A percentile compares a stretch with the other conserved stretches of the same genome.
Evolutionary conservation across 2,329 filamentous ascomycete genomes (phyloP).

Genomic region (Parasarocladium wereldwijsianum): DNA sequence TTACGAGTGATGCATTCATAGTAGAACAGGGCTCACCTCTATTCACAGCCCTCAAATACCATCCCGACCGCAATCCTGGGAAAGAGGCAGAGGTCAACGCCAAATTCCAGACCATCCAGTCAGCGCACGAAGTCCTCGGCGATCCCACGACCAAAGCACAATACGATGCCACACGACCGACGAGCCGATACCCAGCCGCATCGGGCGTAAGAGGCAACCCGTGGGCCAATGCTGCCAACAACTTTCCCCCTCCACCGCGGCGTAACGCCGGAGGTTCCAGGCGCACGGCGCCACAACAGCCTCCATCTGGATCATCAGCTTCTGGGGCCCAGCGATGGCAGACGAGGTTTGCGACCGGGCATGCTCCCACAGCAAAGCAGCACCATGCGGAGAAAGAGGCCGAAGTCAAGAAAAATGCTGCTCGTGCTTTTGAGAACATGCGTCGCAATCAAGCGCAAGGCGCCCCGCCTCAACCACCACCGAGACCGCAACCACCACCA

Average conservation of each 20-base stretch:
- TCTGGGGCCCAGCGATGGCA: slow-evolving; percentile 31
- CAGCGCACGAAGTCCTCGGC: slow-evolving; percentile 61
- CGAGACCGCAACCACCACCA: slow-evolving; percentile 16
- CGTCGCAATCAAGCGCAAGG: slow-evolving; percentile 19
- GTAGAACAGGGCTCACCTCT: background rate
- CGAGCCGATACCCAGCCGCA: slow-evolving; percentile 26
- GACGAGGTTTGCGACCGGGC: slow-evolving; percentile 23
- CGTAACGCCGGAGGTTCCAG: slow-evolving; percentile 14
- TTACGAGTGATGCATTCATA: background rate
- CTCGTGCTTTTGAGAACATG: slow-evolving; percentile 28
- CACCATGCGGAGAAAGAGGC: slow-evolving; percentile 15
- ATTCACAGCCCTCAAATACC: slow-evolving; percentile 58
- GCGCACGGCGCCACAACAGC: slow-evolving; percentile 6
- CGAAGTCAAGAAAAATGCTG: slow-evolving; percentile 25
- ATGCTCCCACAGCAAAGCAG: slow-evolving; percentile 28
- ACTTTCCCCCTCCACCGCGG: slow-evolving; percentile 36
- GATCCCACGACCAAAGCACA: slow-evolving; percentile 34
- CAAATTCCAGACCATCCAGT: slow-evolving; percentile 76
- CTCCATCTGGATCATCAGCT: slow-evolving; percentile 10
- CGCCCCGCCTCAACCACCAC: slow-evolving; percentile 12
- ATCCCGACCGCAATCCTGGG: slow-evolving; percentile 80
- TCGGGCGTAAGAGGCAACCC: slow-evolving; percentile 44
- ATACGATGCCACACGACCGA: slow-evolving; percentile 33
- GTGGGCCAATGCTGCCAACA: slow-evolving; percentile 32
- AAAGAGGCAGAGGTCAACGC: slow-evolving; percentile 64